phyloP scores from a whole-genome alignment of 2,329 filamentous ascomycete species.

The Xylariaceae sp. region DNA sequence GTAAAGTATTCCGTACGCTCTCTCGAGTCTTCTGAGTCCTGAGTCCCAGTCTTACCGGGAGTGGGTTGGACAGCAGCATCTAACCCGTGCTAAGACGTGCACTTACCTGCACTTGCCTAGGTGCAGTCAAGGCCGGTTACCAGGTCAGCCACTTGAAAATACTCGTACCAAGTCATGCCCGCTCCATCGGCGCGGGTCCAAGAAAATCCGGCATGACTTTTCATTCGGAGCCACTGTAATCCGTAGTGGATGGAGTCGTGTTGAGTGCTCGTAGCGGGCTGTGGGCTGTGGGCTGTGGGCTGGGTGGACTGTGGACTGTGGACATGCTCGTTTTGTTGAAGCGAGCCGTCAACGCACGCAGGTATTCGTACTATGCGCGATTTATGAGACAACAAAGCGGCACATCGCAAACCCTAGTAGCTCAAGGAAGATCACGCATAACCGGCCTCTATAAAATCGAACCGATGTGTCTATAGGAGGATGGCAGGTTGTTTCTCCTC shows the following conservation, averaged over 20 bases:
- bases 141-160: neutral
- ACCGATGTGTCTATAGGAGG: neutral
- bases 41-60: no score
- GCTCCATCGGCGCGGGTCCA: neutral
- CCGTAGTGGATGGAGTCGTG: no score
- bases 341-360: neutral
- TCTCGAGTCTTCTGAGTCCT: no score
- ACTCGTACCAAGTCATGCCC: neutral
- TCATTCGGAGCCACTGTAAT: neutral
- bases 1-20: no score
- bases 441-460: neutral
- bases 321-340: no score
- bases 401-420: neutral
- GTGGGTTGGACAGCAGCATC: no score
- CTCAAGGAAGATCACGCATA: neutral
- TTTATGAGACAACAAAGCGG: constrained; percentile 9
- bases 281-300: no score
- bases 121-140: no score
- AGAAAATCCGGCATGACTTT: neutral
- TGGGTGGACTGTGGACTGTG: no score
- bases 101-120: no score
- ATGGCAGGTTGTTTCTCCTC: neutral
- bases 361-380: constrained; percentile 17
- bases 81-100: no score
- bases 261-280: no score